Percentiles rank a stretch among this genome's conserved stretches.
phyloP scores from a whole-genome alignment of 371 early-diverging fungal species.

The Syncephalastrum racemosum region DNA sequence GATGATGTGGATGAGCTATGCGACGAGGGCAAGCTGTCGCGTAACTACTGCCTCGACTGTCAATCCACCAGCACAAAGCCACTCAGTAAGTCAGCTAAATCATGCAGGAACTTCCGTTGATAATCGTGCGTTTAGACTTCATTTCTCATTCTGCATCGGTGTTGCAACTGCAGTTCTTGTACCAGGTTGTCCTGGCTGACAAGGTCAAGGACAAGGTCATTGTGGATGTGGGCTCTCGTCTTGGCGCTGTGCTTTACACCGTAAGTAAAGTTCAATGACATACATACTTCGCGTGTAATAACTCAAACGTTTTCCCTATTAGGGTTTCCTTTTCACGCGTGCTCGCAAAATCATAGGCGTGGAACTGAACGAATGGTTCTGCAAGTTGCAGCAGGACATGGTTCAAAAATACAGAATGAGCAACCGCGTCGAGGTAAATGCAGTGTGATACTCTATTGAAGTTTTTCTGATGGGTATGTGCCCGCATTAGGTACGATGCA shows the following conservation, averaged over 20 bases:
- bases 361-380: constrained; percentile 65
- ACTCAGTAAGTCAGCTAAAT: constrained; percentile 28
- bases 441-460: too few relatives aligned
- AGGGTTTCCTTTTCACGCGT: constrained; percentile 60
- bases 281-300: too few relatives aligned
- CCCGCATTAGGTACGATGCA: constrained; percentile 38
- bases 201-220: constrained; percentile 51
- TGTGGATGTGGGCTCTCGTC: constrained; percentile 65
- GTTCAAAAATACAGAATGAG: constrained; percentile 56
- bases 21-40: constrained; percentile 58
- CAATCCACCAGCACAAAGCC: constrained; percentile 52
- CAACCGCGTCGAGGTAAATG: constrained; percentile 54
- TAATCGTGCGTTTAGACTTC: constrained; percentile 41
- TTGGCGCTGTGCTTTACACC: constrained; percentile 65
- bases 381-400: constrained; percentile 55
- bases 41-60: constrained; percentile 67
- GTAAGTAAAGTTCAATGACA: too few relatives aligned
- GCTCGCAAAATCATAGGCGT: constrained; percentile 61
- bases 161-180: constrained; percentile 60
- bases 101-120: not conserved
- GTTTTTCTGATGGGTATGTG: not conserved
- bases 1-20: constrained; percentile 67
- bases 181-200: constrained; percentile 53
- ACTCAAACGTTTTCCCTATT: too few relatives aligned
- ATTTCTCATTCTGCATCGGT: constrained; percentile 68